Percentiles rank a stretch among this genome's conserved stretches.
phyloP scores from a whole-genome alignment of 768 basidiomycete species.

The Amanita thiersii region DNA sequence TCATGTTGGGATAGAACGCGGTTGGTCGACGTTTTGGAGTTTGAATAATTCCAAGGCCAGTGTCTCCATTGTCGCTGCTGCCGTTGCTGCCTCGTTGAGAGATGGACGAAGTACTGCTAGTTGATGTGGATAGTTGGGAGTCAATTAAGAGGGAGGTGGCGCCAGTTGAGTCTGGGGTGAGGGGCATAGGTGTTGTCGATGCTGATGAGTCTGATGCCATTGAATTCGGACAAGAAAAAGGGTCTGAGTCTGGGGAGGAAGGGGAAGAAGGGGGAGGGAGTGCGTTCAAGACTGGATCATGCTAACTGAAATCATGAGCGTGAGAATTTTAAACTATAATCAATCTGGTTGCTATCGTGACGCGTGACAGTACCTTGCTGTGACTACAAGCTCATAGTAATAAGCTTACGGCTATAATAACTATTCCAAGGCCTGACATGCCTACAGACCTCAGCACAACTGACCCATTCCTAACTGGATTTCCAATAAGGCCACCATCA shows the following conservation, averaged over 20 bases:
- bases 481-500: too few species aligned
- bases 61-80: constrained; percentile 35
- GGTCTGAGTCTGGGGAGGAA: too few species aligned
- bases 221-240: too few species aligned
- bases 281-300: background rate
- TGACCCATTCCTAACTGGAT: too few species aligned
- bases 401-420: background rate
- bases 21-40: constrained; percentile 47
- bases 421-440: too few species aligned
- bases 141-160: constrained; percentile 18
- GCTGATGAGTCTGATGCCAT: constrained; percentile 37
- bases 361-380: background rate
- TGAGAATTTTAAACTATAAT: background rate
- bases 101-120: constrained; percentile 16
- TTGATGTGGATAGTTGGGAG: constrained; percentile 18
- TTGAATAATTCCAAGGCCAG: too few species aligned
- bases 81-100: constrained; percentile 7
- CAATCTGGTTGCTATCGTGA: background rate
- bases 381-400: background rate
- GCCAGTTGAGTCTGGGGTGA: constrained; percentile 59
- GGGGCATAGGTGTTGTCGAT: constrained; percentile 41
- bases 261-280: background rate
- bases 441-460: too few species aligned
- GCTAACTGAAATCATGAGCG: background rate
- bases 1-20: constrained; percentile 72